phyloP scores from a whole-genome alignment of 108 stramenopile genomes.

The Nannochloropsis salina region DNA sequence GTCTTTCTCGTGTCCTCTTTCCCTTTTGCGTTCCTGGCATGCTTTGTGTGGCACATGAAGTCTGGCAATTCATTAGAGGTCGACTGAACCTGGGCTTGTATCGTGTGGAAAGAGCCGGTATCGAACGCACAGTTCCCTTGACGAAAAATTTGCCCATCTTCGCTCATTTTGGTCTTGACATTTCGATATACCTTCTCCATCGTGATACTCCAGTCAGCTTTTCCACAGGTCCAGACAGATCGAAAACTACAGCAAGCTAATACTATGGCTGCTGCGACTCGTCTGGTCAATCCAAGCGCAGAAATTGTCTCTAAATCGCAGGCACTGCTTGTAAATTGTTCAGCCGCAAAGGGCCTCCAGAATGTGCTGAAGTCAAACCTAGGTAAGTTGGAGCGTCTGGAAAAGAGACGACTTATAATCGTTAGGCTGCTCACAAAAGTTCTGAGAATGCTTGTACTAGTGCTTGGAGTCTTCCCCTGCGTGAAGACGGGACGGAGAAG shows the following conservation, averaged over 20 bases:
- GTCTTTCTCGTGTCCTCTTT: too few species aligned
- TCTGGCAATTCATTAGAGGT: too few species aligned
- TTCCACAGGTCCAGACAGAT: neutral
- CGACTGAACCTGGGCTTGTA: too few species aligned
- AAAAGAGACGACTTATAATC: neutral
- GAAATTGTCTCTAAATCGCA: conserved; percentile 81
- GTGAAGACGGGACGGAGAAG: neutral
- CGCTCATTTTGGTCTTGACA: too few species aligned
- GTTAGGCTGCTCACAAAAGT: neutral
- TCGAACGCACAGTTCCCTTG: too few species aligned
- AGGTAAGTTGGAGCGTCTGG: conserved; percentile 3
- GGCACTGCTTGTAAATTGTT: conserved; percentile 87
- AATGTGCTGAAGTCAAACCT: conserved; percentile 46
- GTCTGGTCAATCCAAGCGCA: conserved; percentile 81
- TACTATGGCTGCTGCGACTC: conserved; percentile 64
- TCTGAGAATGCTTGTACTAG: neutral
- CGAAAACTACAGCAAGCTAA: neutral
- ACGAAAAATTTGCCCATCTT: too few species aligned
- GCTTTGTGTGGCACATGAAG: too few species aligned
- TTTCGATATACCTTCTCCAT: neutral
- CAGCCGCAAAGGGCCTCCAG: conserved; percentile 84
- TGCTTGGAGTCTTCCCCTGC: neutral
- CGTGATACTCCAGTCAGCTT: neutral
- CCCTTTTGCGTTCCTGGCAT: too few species aligned
- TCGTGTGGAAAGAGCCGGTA: too few species aligned